Base-by-base conservation (phyloP, 2,329 filamentous ascomycete genomes). In the Xylaria sp. region DNA sequence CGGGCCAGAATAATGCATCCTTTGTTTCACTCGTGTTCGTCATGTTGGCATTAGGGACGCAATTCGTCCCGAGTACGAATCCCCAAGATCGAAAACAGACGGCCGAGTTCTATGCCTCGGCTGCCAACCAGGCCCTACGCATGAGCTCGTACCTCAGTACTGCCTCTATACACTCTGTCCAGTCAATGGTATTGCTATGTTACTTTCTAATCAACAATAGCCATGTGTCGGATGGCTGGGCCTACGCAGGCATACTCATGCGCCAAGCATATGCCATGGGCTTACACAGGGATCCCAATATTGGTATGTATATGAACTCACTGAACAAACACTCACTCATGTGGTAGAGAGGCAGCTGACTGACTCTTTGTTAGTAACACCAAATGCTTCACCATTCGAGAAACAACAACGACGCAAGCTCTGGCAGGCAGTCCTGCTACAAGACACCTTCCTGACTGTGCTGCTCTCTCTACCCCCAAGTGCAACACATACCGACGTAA, bases 151-250 rank as follows among this genome's bases (percentile, higher is more conserved):
- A 93, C 70, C 82, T 94, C 2, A 93, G 90, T 74, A 87, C 87
- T 46, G 89, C 90, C 1, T 91, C 89, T 0, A 82, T 92, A 52
- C 82, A 87, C 23, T 91, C 90, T 1, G 87, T 94, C 33, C 90
- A 92, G 75, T 87, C 91, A 46, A 94, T 94, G 90, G 88, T 93
- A 0, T 77, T 94, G n/a, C 87, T 93, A 62, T 88, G 88, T 0
- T 94, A 94, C 72, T 94, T 94, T 69, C 80, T 94, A 37, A 93
- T 94, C 79, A 94, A 94, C 70, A 91, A 94, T 75, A 93, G 93
- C 70, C 91, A 94, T 70, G 90, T 90, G 3, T 91, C 89, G 0
- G 91, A 94, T 73, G 91, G 91, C 1, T 94, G 91, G 88, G 89
- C 90, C 0, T 94, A 93, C 79, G 89, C 89, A 0, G 91, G 91